Evolutionary conservation across 768 basidiomycete genomes (phyloP).

Genomic region (Calocybe gangraenosa): DNA sequence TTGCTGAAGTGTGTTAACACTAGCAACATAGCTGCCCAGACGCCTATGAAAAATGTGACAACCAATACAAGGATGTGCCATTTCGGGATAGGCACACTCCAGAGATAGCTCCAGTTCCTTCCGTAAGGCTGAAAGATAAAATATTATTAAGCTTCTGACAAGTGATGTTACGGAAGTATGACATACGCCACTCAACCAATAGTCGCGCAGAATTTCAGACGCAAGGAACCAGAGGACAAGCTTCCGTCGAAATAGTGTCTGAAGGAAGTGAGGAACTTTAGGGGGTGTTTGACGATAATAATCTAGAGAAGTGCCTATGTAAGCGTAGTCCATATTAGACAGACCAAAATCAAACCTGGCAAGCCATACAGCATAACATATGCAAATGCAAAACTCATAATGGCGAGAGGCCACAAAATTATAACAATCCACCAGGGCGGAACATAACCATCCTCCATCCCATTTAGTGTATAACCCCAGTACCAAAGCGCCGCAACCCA

Average conservation of each 20-base stretch:
- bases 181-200: slow-evolving; percentile 85
- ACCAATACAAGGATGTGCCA: slow-evolving; percentile 83
- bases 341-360: slow-evolving; percentile 52
- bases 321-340: background rate
- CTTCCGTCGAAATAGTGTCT: slow-evolving; percentile 85
- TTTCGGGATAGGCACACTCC: slow-evolving; percentile 77
- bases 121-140: slow-evolving; percentile 67
- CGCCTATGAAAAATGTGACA: slow-evolving; percentile 77
- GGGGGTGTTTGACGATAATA: slow-evolving; percentile 92
- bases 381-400: slow-evolving; percentile 70
- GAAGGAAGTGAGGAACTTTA: slow-evolving; percentile 90
- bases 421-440: slow-evolving; percentile 85
- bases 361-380: slow-evolving; percentile 85
- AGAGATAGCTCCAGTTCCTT: slow-evolving; percentile 93
- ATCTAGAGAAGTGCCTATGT: slow-evolving; percentile 37
- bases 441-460: slow-evolving; percentile 41
- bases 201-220: slow-evolving; percentile 88
- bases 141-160: slow-evolving; percentile 9
- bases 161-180: background rate
- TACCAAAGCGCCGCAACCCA: slow-evolving; percentile 97
- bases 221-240: slow-evolving; percentile 94
- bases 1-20: slow-evolving; percentile 85
- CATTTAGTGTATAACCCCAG: slow-evolving; percentile 83
- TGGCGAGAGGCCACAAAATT: slow-evolving; percentile 77
- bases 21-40: slow-evolving; percentile 75